Conservation (phyloP, 768 basidiomycete species). For the Coprinopsis strossmayeri region DNA sequence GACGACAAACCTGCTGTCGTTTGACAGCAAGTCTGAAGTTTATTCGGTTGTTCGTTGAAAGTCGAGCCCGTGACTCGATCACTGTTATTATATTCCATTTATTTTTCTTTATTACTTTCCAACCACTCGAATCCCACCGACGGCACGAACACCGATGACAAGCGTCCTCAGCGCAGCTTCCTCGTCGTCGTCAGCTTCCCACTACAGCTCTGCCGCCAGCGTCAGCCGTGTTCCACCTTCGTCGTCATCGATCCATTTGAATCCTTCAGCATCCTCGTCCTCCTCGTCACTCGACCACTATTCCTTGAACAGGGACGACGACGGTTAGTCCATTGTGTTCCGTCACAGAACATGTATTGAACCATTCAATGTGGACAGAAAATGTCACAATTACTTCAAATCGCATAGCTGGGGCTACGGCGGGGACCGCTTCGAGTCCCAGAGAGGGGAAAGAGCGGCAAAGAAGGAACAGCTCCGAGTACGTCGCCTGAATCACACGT, state of each 20-base stretch:
- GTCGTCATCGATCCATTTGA: slow-evolving; percentile 30
- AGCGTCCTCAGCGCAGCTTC: slow-evolving; percentile 22
- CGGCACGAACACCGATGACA: background rate
- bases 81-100: background rate
- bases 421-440: background rate
- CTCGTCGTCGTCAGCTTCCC: slow-evolving; percentile 27
- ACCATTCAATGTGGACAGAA: slow-evolving; percentile 41
- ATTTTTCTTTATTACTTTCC: background rate
- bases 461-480: slow-evolving; percentile 55
- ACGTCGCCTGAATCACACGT: slow-evolving; percentile 25
- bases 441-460: slow-evolving; percentile 30
- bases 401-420: slow-evolving; percentile 18
- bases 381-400: slow-evolving; percentile 65
- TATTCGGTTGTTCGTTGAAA: no score
- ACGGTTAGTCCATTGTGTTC: slow-evolving; percentile 39
- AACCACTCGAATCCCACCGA: background rate
- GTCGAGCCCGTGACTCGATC: background rate
- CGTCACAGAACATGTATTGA: slow-evolving; percentile 3
- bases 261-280: slow-evolving; percentile 22
- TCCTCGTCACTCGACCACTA: slow-evolving; percentile 43
- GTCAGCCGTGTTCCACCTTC: slow-evolving; percentile 24
- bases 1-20: no score
- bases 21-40: no score
- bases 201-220: slow-evolving; percentile 24
- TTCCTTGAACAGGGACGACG: slow-evolving; percentile 53